Percentiles rank a stretch among this genome's conserved stretches.
phyloP scores from a whole-genome alignment of 2,329 filamentous ascomycete species.

The Setomelanomma holmii region DNA sequence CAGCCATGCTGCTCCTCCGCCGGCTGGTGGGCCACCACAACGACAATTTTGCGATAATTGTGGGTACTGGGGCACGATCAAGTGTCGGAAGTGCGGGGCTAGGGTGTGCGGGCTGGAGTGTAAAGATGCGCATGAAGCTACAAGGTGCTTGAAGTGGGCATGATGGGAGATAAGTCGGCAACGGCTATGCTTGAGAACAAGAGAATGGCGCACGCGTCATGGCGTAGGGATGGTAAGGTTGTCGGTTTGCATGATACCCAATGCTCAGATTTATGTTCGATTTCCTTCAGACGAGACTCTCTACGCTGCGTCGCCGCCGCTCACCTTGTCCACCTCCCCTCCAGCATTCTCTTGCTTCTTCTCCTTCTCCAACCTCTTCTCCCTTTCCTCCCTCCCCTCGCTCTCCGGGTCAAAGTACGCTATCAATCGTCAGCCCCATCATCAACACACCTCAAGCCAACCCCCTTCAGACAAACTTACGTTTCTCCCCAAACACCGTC shows the following conservation, averaged over 20 bases:
- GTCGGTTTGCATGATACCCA: slow-evolving; percentile 24
- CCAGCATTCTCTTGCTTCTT: neutral
- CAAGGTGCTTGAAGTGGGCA: slow-evolving; percentile 58
- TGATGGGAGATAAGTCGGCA: slow-evolving; percentile 9
- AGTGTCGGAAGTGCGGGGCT: slow-evolving; percentile 79
- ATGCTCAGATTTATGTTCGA: no score
- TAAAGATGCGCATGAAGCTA: slow-evolving; percentile 73
- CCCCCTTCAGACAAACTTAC: slow-evolving; percentile 2
- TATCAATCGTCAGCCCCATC: neutral
- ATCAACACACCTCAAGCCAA: neutral
- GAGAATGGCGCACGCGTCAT: no score
- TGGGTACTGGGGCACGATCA: slow-evolving; percentile 80
- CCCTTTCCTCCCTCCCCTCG: neutral
- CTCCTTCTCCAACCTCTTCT: neutral
- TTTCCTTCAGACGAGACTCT: no score
- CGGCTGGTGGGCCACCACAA: slow-evolving; percentile 55
- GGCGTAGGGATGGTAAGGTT: no score
- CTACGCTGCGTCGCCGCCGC: no score
- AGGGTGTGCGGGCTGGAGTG: slow-evolving; percentile 80
- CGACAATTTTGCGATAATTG: slow-evolving; percentile 79
- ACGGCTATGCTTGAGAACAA: neutral
- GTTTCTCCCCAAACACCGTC: slow-evolving; percentile 6
- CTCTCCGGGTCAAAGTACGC: slow-evolving; percentile 15
- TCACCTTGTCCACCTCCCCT: no score
- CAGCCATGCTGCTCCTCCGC: slow-evolving; percentile 56